phyloP scores from a whole-genome alignment of 345 rosid genomes.

The Cardamine chenopodiifolia region DNA sequence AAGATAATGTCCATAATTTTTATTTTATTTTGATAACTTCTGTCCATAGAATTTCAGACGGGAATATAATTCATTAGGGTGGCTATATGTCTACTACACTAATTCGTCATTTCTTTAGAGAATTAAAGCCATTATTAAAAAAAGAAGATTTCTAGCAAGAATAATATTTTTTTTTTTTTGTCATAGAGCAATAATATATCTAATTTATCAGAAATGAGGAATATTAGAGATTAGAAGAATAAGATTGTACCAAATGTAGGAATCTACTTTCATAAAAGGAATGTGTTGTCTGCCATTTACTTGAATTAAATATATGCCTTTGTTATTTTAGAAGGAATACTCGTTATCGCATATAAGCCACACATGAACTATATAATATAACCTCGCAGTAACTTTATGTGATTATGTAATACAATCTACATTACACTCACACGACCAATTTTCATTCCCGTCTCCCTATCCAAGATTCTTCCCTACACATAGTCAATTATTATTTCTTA shows the following conservation, averaged over 20 bases:
- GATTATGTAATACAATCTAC: constrained; percentile 39
- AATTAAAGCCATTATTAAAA: not conserved
- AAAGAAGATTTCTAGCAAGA: not conserved
- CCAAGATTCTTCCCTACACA: constrained; percentile 34
- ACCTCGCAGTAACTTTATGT: constrained; percentile 24
- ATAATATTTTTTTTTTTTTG: not conserved
- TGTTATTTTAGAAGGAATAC: not conserved
- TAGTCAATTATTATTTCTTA: constrained; percentile 9
- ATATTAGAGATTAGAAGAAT: constrained; percentile 36
- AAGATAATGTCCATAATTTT: no score
- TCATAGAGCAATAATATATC: not conserved
- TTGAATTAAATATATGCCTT: constrained; percentile 22
- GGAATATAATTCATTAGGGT: not conserved
- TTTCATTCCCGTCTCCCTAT: constrained; percentile 21
- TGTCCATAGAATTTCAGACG: not conserved
- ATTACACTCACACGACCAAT: constrained; percentile 34
- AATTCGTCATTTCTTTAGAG: constrained; percentile 11
- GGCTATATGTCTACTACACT: constrained; percentile 13
- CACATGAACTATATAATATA: constrained; percentile 35
- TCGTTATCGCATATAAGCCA: constrained; percentile 35
- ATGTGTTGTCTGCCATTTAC: constrained; percentile 48
- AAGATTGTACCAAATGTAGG: constrained; percentile 36
- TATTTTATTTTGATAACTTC: no score
- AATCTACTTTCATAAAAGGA: constrained; percentile 44
- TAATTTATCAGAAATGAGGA: constrained; percentile 22